These are phyloP conservation scores for Cyclocybe aegerita DNA, from an alignment of 768 basidiomycete genomes.

Conservation along the genomic window DNA sequence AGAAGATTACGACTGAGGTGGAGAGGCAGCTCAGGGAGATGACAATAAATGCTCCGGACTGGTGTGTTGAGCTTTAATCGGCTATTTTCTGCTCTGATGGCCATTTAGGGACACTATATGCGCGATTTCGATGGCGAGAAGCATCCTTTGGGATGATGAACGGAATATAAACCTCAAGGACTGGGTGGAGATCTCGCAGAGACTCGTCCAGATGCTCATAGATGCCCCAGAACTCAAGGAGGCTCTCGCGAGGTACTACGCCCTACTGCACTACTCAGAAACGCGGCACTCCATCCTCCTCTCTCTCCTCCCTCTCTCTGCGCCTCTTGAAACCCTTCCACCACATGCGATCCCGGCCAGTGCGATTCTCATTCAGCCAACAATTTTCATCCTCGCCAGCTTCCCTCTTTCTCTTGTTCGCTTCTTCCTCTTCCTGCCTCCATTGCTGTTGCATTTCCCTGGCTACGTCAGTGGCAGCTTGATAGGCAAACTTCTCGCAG, in stretches of 20 bases:
- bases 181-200: slow-evolving; percentile 57
- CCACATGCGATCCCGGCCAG: slow-evolving; percentile 21
- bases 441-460: slow-evolving; percentile 54
- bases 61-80: slow-evolving; percentile 38
- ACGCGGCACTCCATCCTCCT: slow-evolving; percentile 50
- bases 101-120: slow-evolving; percentile 58
- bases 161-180: slow-evolving; percentile 43
- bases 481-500: slow-evolving; percentile 41
- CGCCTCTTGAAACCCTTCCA: slow-evolving; percentile 11
- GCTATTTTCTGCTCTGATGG: background rate
- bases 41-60: slow-evolving; percentile 68
- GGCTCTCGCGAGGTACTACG: slow-evolving; percentile 54
- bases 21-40: slow-evolving; percentile 46
- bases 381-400: slow-evolving; percentile 24
- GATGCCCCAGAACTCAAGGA: slow-evolving; percentile 31
- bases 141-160: slow-evolving; percentile 55
- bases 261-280: slow-evolving; percentile 49
- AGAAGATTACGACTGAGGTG: slow-evolving; percentile 52
- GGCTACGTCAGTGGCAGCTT: slow-evolving; percentile 52
- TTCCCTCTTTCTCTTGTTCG: slow-evolving; percentile 38
- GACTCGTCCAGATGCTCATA: slow-evolving; percentile 12
- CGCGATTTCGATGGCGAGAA: slow-evolving; percentile 55
- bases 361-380: slow-evolving; percentile 28
- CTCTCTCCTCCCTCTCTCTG: slow-evolving; percentile 17
- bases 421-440: slow-evolving; percentile 39